Evolutionary conservation across 495 filamentous ascomycete species (phyloP).

Genomic region (Penicillium atrosanguineum): DNA sequence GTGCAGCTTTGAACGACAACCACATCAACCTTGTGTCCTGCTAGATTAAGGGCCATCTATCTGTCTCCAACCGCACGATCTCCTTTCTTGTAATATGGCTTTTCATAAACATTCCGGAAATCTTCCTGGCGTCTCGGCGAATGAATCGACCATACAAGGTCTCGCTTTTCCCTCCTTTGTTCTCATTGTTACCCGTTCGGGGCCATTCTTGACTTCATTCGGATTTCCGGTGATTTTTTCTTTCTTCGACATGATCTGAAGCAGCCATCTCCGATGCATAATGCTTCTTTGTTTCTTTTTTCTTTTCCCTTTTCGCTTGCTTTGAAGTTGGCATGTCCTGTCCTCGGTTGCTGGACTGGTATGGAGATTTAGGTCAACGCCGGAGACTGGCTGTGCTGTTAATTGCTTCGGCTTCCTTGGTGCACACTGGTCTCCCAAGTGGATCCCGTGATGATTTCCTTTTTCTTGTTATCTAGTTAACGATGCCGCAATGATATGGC

Average conservation of each 20-base stretch:
- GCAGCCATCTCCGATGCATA: neutral
- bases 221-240: neutral
- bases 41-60: slow-evolving; percentile 23
- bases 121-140: slow-evolving; percentile 18
- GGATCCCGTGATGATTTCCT: neutral
- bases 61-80: neutral
- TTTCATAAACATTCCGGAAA: slow-evolving; percentile 9
- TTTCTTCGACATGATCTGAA: neutral
- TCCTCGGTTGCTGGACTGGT: neutral
- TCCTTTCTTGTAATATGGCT: slow-evolving; percentile 15
- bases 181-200: neutral
- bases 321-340: neutral
- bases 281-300: neutral
- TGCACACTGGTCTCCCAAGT: neutral
- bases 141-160: neutral
- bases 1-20: slow-evolving; percentile 57
- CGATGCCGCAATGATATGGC: slow-evolving; percentile 4
- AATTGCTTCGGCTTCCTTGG: neutral
- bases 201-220: neutral
- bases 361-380: neutral
- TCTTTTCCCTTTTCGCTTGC: neutral
- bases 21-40: slow-evolving; percentile 48
- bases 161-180: neutral
- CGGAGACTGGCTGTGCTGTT: neutral
- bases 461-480: slow-evolving; percentile 6